Base-by-base conservation (phyloP, 768 basidiomycete genomes). In the Boletus fagicola region DNA sequence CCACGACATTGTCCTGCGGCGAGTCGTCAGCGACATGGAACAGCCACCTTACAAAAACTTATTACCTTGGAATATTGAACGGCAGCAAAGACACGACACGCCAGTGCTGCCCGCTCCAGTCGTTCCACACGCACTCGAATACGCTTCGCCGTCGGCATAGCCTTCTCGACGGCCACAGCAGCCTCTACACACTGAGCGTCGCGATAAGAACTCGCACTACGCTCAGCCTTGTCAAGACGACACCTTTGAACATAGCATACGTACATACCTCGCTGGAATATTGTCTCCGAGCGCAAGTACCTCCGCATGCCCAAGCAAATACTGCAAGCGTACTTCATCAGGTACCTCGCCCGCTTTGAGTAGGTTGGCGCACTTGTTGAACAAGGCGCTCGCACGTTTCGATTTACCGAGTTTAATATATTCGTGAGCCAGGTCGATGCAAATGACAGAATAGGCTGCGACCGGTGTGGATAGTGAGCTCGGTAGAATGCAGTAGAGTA, bases 381-480 rank as follows among this genome's bases (percentile, higher is more conserved):
- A 90, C 20, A 96, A 79, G 2, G 74, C 65, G 1, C 75, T 77
- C 0, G 94, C 93, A 38, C 87, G 82, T 51, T 82, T 82, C 2
- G 75, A 72, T 68, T 88, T 91, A 4, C 95, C 94, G 1, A 98
- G 78, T 36, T 80, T 82, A 45, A 85, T 75, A 64, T 94, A 94
- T 68, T 94, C 92, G 54, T 84, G 79, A 0, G 89, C 94, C 7
- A 96, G 80, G 43, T 87, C 83, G 1, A 86, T 74, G 3, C 89
- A 94, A 2, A 82, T 74, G 1, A 71, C 70, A 20, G 90, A 76
- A 67, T 84, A 92, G 13, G 77, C 88, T 91, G 60, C 33, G 16
- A 35, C 56, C 3, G 10, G 16, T 26, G 6, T 47, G 15, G 22
- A 6, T 16, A 22, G 36, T 49, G 20, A 64, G 49, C 18, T 22